Conservation (phyloP, 495 filamentous ascomycete species). For the Podospora anserina region DNA sequence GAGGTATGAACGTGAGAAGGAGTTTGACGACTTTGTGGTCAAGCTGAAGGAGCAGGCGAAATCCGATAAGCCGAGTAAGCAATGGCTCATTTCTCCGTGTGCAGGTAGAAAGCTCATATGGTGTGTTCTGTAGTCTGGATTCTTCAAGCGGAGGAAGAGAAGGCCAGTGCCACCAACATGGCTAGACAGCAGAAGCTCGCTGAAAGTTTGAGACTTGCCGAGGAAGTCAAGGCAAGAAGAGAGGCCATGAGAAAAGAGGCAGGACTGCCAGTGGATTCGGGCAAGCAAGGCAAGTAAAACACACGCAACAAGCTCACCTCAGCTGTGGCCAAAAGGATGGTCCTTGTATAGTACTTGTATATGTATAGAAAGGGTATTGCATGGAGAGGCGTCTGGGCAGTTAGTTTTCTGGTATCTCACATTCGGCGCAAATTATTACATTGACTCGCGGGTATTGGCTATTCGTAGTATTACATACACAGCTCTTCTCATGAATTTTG, state of each 20-base stretch:
- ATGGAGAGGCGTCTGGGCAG: not conserved
- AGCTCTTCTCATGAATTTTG: not conserved
- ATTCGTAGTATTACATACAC: not conserved
- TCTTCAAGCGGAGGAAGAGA: constrained; percentile 61
- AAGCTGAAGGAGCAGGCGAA: constrained; percentile 86
- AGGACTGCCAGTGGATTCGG: constrained; percentile 27
- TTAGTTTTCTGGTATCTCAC: not conserved
- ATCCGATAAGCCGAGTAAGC: constrained; percentile 73
- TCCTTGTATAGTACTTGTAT: not conserved
- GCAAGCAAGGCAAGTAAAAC: constrained; percentile 9
- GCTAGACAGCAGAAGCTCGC: constrained; percentile 15
- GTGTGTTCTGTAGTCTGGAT: constrained; percentile 56
- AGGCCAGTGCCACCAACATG: constrained; percentile 51
- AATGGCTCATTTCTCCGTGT: not conserved
- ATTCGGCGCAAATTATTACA: not conserved
- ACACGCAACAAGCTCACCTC: not conserved
- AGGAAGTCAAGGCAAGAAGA: constrained; percentile 61
- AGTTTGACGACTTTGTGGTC: constrained; percentile 81
- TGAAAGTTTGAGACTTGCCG: constrained; percentile 47
- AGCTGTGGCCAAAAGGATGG: not conserved
- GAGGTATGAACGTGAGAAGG: constrained; percentile 67
- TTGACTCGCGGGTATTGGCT: not conserved
- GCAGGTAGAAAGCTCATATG: not conserved
- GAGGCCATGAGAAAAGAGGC: constrained; percentile 56
- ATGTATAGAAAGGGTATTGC: not conserved